phyloP scores from a whole-genome alignment of 352 stramenopile species.

The Globisporangium lucens region DNA sequence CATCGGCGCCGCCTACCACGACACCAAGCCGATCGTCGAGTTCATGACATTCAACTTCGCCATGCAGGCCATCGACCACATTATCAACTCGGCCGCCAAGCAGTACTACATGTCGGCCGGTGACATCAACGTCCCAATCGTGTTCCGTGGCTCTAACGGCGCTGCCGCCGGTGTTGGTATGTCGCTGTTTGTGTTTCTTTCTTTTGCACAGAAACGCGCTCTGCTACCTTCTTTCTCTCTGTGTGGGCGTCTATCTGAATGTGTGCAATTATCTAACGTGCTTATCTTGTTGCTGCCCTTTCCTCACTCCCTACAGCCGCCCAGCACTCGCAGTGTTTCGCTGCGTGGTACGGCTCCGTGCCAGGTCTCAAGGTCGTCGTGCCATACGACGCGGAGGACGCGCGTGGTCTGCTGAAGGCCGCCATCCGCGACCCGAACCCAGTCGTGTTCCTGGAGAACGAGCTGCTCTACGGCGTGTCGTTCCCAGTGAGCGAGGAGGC shows the following conservation, averaged over 20 bases:
- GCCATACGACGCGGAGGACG: conserved; percentile 97
- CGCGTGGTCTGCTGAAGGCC: conserved; percentile 98
- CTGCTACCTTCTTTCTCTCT: no score
- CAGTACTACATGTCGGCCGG: conserved; percentile 99
- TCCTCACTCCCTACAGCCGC: conserved; percentile 48
- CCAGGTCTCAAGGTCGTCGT: conserved; percentile 98
- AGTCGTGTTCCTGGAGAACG: conserved; percentile 98
- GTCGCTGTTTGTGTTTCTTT: conserved; percentile 15
- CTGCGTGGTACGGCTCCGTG: conserved; percentile 96
- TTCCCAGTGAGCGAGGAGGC: conserved; percentile 98
- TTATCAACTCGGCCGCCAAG: conserved; percentile 99
- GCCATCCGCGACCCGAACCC: conserved; percentile 99
- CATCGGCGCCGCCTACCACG: conserved; percentile 95
- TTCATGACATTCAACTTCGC: conserved; percentile 99
- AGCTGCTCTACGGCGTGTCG: conserved; percentile 97
- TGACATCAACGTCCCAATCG: conserved; percentile 97
- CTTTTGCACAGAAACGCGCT: background rate
- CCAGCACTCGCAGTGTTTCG: conserved; percentile 99
- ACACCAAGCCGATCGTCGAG: conserved; percentile 97
- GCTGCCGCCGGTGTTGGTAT: conserved; percentile 93
- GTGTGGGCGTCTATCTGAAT: no score
- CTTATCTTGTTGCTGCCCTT: background rate
- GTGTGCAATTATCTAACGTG: background rate
- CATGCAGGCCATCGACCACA: conserved; percentile 99
- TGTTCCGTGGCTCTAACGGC: conserved; percentile 99